Evolutionary conservation across 306 rosid species (phyloP), one percentile per base, ranked within the genome.

Genomic region (Prunus armeniaca): DNA sequence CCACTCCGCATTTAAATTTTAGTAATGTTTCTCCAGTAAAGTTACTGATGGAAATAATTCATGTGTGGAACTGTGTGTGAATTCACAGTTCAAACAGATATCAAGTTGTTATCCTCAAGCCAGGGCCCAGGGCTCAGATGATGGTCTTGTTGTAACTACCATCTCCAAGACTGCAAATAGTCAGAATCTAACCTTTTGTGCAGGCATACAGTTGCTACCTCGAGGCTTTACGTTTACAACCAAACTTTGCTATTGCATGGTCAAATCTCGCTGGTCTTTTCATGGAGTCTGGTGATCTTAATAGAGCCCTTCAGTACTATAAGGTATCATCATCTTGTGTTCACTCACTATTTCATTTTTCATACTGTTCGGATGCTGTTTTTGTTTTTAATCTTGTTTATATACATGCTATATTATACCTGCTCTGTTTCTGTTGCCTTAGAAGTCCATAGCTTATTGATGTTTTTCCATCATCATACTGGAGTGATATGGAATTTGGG

Each of bases 181-280:
- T 93, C 97, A 84, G 92, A 86, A 82, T 87, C 91, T 94, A 94
- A 89, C 93, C 83, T 93, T 91, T 87, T 93, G 85, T 96, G 97
- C 96, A 96, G 99, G 99, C 99, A 83, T 96, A 92, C 91, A 91
- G 93, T 76, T 96, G 99, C 89, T 96, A 96, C 84, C 91, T 96
- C 2, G 99, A 96, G 88, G 99, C 99, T 57, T 55, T 96, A 80
- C 98, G 93, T 80, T 91, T 96, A 73, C 99, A 93, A 79, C 99
- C 99, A 14, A 83, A 91, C 62, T 96, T 92, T 84, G 99, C 99
- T 41, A 96, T 96, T 68, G 99, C 98, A 46, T 96, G 99, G 99
- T 96, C 99, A 71, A 96, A 96, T 92, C 96, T 96, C 83, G 99
- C 99, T 73, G 99, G 99, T 78, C 89, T 96, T 74, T 91, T 91